A percentile compares a stretch with the other conserved stretches of the same genome.
These are phyloP conservation scores for Podospora bellae-mahoneyi DNA, from an alignment of 495 filamentous ascomycete species.

Conservation along the genomic window DNA sequence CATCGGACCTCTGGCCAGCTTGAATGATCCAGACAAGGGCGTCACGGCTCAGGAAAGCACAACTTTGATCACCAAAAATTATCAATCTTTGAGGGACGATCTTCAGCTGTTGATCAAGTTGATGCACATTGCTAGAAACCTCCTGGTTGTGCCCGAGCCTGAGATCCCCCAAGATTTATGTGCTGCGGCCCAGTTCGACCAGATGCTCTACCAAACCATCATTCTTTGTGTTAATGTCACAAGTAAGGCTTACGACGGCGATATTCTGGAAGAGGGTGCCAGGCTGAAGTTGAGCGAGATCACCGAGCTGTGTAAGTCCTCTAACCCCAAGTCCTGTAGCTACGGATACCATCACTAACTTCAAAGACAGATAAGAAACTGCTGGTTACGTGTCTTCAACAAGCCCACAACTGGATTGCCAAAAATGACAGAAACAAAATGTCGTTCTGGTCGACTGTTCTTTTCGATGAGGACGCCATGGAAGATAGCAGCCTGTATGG, in stretches of 20 bases:
- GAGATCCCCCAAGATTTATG: constrained; percentile 85
- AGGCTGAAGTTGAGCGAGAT: constrained; percentile 51
- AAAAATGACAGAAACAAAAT: constrained; percentile 90
- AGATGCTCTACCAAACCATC: constrained; percentile 77
- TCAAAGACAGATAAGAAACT: constrained; percentile 69
- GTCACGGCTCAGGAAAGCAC: constrained; percentile 57
- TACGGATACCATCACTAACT: constrained; percentile 18
- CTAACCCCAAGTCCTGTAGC: background rate
- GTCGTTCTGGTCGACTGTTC: constrained; percentile 76
- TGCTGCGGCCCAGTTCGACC: constrained; percentile 71
- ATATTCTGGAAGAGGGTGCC: constrained; percentile 65
- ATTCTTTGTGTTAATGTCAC: constrained; percentile 83
- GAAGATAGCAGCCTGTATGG: constrained; percentile 44
- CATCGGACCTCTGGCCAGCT: constrained; percentile 34
- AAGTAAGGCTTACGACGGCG: constrained; percentile 83
- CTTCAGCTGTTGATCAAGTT: constrained; percentile 81
- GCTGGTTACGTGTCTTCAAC: constrained; percentile 83
- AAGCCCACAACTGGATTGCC: constrained; percentile 87
- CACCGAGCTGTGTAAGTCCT: constrained; percentile 49
- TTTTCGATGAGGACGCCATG: constrained; percentile 63
- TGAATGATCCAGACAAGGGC: constrained; percentile 46
- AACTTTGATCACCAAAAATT: constrained; percentile 75
- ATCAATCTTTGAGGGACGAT: constrained; percentile 70
- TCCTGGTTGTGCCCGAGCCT: constrained; percentile 67
- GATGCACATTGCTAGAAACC: constrained; percentile 78